Conservation (phyloP, 345 rosid species). For the Brassica rapa region DNA sequence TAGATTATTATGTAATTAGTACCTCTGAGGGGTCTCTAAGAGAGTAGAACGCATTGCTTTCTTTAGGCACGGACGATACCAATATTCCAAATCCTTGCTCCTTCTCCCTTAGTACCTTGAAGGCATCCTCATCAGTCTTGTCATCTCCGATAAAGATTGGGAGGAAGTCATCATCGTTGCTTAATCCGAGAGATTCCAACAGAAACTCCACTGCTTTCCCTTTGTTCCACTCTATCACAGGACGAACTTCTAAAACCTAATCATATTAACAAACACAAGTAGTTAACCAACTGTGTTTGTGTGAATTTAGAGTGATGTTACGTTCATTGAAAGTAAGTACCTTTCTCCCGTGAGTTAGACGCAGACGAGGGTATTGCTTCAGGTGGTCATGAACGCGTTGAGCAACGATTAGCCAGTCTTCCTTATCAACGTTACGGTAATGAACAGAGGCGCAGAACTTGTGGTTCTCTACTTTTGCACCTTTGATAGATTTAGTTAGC, state of each 20-base stretch:
- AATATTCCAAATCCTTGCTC: conserved; percentile 78
- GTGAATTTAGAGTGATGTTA: neutral
- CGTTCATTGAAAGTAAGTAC: conserved; percentile 69
- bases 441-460: conserved; percentile 95
- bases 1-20: neutral
- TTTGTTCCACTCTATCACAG: conserved; percentile 88
- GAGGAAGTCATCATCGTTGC: conserved; percentile 63
- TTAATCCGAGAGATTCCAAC: conserved; percentile 82
- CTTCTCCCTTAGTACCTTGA: conserved; percentile 68
- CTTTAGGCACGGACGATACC: conserved; percentile 80
- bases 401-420: conserved; percentile 80
- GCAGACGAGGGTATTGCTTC: conserved; percentile 75
- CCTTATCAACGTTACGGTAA: conserved; percentile 95
- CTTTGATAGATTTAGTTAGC: conserved; percentile 65
- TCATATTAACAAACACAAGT: conserved; percentile 9
- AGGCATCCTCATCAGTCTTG: conserved; percentile 88
- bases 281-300: neutral
- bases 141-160: conserved; percentile 94
- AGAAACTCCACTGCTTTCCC: conserved; percentile 96
- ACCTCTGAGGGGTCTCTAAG: conserved; percentile 85
- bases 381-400: conserved; percentile 82
- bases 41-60: conserved; percentile 74
- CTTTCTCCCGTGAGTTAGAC: conserved; percentile 94
- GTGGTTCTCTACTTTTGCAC: conserved; percentile 90
- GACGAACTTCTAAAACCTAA: conserved; percentile 98